Evolutionary conservation across 495 filamentous ascomycete species (phyloP).

Genomic region (Penicillium taxi): DNA sequence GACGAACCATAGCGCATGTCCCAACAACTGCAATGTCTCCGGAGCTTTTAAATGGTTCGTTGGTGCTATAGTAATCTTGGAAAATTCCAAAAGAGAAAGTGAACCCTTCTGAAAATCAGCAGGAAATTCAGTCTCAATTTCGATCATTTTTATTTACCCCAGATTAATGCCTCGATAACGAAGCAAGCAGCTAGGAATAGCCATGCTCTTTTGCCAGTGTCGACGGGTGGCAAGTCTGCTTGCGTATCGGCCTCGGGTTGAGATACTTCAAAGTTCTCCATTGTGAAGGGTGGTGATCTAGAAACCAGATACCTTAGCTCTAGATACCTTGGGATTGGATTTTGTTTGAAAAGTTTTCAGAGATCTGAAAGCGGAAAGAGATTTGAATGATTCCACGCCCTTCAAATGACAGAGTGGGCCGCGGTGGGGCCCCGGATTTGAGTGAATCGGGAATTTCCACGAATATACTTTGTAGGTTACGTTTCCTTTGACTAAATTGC

Average conservation of each 20-base stretch:
- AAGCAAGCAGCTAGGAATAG: constrained; percentile 56
- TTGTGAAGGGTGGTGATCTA: too few relatives aligned
- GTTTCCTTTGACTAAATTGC: too few relatives aligned
- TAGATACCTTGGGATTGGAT: too few relatives aligned
- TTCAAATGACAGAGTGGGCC: too few relatives aligned
- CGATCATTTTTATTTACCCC: constrained; percentile 40
- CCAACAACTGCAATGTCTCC: constrained; percentile 36
- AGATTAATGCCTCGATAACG: constrained; percentile 56
- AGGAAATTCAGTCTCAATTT: neutral
- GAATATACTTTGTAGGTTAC: too few relatives aligned
- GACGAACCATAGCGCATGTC: constrained; percentile 35
- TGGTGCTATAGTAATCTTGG: constrained; percentile 47
- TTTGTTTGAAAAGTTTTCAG: too few relatives aligned
- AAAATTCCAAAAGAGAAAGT: constrained; percentile 56
- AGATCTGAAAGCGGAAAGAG: too few relatives aligned
- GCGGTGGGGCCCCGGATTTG: too few relatives aligned
- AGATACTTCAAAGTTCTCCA: constrained; percentile 11
- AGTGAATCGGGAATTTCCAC: too few relatives aligned
- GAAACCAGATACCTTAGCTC: too few relatives aligned
- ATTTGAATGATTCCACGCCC: too few relatives aligned
- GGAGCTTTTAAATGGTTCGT: constrained; percentile 40
- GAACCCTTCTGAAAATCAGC: constrained; percentile 42
- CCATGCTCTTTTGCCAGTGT: constrained; percentile 57
- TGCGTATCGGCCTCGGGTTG: constrained; percentile 5
- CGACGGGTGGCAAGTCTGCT: constrained; percentile 41